phyloP scores from a whole-genome alignment of 495 filamentous ascomycete species.

The Lasiosphaeriaceae sp. region DNA sequence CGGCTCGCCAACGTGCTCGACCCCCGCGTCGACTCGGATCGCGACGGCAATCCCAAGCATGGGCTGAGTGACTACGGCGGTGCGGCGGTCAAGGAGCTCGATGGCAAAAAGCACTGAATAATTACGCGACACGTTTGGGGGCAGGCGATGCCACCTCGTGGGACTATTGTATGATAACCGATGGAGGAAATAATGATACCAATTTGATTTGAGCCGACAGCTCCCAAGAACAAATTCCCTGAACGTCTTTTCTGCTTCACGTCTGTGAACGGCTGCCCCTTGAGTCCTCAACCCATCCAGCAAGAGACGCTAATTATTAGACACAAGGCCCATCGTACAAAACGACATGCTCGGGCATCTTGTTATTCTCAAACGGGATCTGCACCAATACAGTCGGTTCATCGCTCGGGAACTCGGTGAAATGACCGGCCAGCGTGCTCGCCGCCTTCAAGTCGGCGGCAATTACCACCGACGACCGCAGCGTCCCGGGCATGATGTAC shows the following conservation, averaged over 20 bases:
- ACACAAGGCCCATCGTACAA: slow-evolving; percentile 23
- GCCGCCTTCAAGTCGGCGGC: slow-evolving; percentile 24
- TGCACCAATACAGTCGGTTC: slow-evolving; percentile 28
- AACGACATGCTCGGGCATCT: slow-evolving; percentile 17
- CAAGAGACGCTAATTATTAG: not conserved
- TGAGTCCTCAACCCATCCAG: no score
- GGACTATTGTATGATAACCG: no score
- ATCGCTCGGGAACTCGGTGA: slow-evolving; percentile 27
- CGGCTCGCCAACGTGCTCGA: slow-evolving; percentile 34
- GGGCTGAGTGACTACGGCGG: slow-evolving; percentile 6
- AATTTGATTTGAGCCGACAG: not conserved
- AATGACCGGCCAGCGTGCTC: slow-evolving; percentile 25
- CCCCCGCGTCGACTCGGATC: slow-evolving; percentile 21
- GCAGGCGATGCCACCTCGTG: no score
- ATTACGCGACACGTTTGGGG: no score
- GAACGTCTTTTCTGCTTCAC: no score
- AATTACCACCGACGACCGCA: slow-evolving; percentile 21
- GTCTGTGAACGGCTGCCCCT: no score
- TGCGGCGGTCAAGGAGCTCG: slow-evolving; percentile 5
- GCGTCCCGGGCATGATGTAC: slow-evolving; percentile 25
- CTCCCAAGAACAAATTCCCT: not conserved
- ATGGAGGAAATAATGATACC: not conserved
- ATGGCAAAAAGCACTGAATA: slow-evolving; percentile 5
- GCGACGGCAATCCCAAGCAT: slow-evolving; percentile 13
- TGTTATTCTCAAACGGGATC: slow-evolving; percentile 22